phyloP scores from a whole-genome alignment of 495 filamentous ascomycete species.

The Aspergillus saccharolyticus region DNA sequence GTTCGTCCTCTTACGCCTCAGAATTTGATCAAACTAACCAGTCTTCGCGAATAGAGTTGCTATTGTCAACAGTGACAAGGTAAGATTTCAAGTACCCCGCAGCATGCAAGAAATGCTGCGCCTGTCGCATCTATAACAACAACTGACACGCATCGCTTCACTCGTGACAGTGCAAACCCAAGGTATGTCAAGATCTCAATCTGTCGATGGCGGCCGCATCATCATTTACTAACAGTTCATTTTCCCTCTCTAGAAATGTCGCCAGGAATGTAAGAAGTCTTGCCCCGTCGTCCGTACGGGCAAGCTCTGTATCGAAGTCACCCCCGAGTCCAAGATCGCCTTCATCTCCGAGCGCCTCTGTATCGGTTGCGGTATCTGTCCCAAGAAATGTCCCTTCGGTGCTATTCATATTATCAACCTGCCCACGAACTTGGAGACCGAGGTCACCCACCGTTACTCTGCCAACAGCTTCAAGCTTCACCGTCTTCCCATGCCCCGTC shows the following conservation, averaged over 20 bases:
- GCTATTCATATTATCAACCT: conserved; percentile 99
- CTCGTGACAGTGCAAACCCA: conserved; percentile 81
- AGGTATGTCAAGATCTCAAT: conserved; percentile 49
- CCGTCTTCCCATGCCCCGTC: conserved; percentile 87
- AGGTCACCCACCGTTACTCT: conserved; percentile 97
- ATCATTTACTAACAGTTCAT: neutral
- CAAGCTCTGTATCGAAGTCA: conserved; percentile 96
- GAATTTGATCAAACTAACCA: conserved; percentile 8
- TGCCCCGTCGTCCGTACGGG: conserved; percentile 97
- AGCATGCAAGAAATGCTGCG: conserved; percentile 14
- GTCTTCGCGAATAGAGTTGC: conserved; percentile 65
- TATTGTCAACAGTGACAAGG: conserved; percentile 96
- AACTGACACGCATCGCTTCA: conserved; percentile 29
- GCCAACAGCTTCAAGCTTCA: conserved; percentile 99
- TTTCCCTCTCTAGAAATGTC: conserved; percentile 62
- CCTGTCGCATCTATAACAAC: conserved; percentile 16
- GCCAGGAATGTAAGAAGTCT: conserved; percentile 98
- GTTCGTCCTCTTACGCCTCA: neutral
- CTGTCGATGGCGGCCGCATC: neutral
- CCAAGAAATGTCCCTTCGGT: conserved; percentile 98
- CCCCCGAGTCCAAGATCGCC: conserved; percentile 83
- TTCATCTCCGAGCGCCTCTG: conserved; percentile 95
- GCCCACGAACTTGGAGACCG: conserved; percentile 94
- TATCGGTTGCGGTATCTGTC: conserved; percentile 98
- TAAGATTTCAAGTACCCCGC: conserved; percentile 45